Evolutionary conservation across 306 rosid species (phyloP).

Genomic region (Nissolia schottii): DNA sequence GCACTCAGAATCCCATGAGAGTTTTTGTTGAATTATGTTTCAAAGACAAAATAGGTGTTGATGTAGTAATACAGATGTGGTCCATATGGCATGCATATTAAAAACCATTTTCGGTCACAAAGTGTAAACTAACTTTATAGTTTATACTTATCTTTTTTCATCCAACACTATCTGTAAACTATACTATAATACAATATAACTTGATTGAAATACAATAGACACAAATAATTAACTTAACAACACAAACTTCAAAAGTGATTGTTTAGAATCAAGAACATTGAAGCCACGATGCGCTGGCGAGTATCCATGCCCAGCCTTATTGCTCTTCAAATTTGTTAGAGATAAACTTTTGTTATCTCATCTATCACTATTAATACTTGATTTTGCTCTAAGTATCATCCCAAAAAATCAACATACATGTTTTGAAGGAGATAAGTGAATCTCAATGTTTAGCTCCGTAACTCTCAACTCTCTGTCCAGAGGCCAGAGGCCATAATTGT

Average conservation of each 20-base stretch:
- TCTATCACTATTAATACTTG: not conserved
- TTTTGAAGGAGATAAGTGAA: not conserved
- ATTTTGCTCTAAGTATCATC: not conserved
- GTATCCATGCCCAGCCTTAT: not conserved
- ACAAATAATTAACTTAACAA: too few species aligned
- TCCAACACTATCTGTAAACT: too few species aligned
- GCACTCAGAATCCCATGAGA: too few species aligned
- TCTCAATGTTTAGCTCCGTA: not conserved
- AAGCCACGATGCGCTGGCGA: not conserved
- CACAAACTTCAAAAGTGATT: too few species aligned
- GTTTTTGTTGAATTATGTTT: too few species aligned
- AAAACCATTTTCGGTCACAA: too few species aligned
- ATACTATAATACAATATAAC: not conserved
- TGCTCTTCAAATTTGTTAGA: not conserved
- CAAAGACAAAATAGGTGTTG: too few species aligned
- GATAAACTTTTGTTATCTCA: not conserved
- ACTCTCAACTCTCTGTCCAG: too few species aligned
- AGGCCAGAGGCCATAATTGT: conserved; percentile 7
- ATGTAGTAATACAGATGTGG: too few species aligned
- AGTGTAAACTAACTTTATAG: too few species aligned
- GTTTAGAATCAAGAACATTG: not conserved
- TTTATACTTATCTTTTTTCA: too few species aligned
- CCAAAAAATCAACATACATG: not conserved
- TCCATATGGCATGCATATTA: too few species aligned
- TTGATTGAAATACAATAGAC: not conserved